Percentiles rank a stretch among this genome's conserved stretches.
phyloP scores from a whole-genome alignment of 352 stramenopile genomes.

The Phytophthora tubulina region DNA sequence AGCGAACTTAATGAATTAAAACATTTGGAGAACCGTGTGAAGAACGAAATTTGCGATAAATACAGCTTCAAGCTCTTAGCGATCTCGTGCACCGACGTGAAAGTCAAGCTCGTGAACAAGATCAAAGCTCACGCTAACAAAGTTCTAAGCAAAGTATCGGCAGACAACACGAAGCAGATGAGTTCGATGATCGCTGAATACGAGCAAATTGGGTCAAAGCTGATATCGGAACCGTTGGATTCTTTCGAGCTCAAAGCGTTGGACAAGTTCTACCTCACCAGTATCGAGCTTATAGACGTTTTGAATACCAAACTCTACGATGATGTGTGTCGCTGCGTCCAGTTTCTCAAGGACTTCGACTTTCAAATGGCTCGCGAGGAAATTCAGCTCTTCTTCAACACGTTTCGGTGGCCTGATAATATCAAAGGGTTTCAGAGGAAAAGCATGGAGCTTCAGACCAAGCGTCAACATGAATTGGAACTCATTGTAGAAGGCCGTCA shows the following conservation, averaged over 20 bases:
- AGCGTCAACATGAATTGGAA: conserved; percentile 91
- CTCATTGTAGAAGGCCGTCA: conserved; percentile 90
- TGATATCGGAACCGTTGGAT: conserved; percentile 90
- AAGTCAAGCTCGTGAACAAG: conserved; percentile 82
- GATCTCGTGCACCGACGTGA: conserved; percentile 90
- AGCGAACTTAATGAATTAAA: conserved; percentile 69
- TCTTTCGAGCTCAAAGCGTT: conserved; percentile 92
- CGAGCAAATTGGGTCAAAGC: conserved; percentile 87
- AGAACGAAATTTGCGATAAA: conserved; percentile 76
- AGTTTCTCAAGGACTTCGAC: conserved; percentile 92
- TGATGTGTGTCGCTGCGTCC: conserved; percentile 78
- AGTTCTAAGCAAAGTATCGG: conserved; percentile 86
- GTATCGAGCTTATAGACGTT: conserved; percentile 73
- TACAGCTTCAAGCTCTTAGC: conserved; percentile 92
- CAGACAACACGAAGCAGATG: conserved; percentile 92
- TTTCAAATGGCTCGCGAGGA: conserved; percentile 91
- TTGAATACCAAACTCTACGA: conserved; percentile 84
- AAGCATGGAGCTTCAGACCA: conserved; percentile 92
- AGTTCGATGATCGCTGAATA: conserved; percentile 85
- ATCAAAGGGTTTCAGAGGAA: conserved; percentile 93
- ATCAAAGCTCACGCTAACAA: conserved; percentile 71
- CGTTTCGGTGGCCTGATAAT: conserved; percentile 92
- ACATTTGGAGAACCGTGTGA: conserved; percentile 56
- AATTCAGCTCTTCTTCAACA: conserved; percentile 91
- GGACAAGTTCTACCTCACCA: conserved; percentile 85